These are phyloP conservation scores for Aspergillus sp. DNA, from an alignment of 2,329 filamentous ascomycete species.

Conservation along the genomic window DNA sequence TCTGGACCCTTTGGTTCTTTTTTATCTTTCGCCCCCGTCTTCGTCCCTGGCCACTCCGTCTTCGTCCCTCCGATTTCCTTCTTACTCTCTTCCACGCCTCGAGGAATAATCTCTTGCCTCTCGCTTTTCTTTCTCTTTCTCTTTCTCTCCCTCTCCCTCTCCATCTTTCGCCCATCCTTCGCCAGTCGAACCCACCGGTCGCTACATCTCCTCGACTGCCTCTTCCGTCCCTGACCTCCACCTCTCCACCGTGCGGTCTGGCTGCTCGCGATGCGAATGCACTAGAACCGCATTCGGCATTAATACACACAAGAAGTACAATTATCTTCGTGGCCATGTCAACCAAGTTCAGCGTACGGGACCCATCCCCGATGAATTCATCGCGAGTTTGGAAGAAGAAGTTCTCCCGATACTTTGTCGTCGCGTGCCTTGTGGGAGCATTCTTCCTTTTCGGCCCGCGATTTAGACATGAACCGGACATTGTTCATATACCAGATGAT, in stretches of 20 bases:
- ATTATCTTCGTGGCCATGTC: constrained; percentile 21
- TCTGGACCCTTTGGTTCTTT: constrained; percentile 1
- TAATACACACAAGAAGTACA: background rate
- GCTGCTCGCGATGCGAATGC: constrained; percentile 20
- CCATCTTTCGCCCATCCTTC: background rate
- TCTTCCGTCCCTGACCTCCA: background rate
- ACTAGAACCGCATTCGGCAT: constrained; percentile 15
- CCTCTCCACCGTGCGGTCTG: constrained; percentile 6
- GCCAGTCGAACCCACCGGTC: constrained; percentile 9
- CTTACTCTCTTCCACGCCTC: background rate
- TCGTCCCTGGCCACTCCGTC: background rate
- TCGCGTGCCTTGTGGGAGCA: constrained; percentile 23
- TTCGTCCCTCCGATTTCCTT: background rate
- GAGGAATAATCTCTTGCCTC: background rate
- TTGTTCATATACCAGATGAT: constrained; percentile 11
- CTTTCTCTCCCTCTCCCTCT: background rate
- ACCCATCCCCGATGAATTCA: constrained; percentile 21
- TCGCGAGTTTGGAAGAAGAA: constrained; percentile 36
- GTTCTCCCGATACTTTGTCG: constrained; percentile 28
- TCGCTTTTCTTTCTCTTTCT: background rate
- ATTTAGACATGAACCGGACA: constrained; percentile 13
- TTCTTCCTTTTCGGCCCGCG: constrained; percentile 32
- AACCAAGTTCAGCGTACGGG: constrained; percentile 24
- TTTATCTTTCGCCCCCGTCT: background rate
- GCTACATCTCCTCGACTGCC: background rate